These are phyloP conservation scores for Tremellales sp. DNA, from an alignment of 1,284 basidiomycete species.

Conservation along the genomic window DNA sequence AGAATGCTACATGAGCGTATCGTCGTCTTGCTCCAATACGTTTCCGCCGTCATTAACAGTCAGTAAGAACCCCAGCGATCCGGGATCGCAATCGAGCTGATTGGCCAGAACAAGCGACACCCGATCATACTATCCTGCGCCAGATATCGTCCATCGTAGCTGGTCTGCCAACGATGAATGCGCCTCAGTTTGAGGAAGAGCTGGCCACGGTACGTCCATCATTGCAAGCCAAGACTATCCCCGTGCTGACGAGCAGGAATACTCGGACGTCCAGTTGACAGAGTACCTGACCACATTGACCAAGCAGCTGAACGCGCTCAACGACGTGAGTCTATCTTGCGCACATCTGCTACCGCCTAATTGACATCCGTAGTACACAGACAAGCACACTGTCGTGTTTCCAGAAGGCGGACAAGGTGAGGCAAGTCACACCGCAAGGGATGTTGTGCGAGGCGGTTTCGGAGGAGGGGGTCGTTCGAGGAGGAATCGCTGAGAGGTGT, in stretches of 20 bases:
- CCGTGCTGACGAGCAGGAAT: slow-evolving; percentile 61
- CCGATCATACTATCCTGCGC: slow-evolving; percentile 76
- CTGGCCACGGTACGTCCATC: slow-evolving; percentile 65
- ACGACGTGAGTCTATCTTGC: slow-evolving; percentile 66
- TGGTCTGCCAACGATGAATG: slow-evolving; percentile 78
- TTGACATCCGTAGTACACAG: slow-evolving; percentile 24
- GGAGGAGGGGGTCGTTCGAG: too few relatives aligned
- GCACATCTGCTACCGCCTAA: not conserved
- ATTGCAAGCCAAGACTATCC: not conserved
- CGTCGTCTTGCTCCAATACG: slow-evolving; percentile 73
- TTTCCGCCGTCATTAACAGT: slow-evolving; percentile 70
- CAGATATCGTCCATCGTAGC: slow-evolving; percentile 80
- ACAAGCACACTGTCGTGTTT: slow-evolving; percentile 24
- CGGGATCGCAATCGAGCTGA: not conserved
- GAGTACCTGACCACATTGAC: slow-evolving; percentile 83
- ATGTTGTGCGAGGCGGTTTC: too few relatives aligned
- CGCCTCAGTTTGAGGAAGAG: slow-evolving; percentile 71
- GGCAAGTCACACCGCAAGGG: not conserved
- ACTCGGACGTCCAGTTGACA: slow-evolving; percentile 90
- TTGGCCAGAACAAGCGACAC: slow-evolving; percentile 58
- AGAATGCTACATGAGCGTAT: slow-evolving; percentile 94
- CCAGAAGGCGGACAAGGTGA: not conserved
- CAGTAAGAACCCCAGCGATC: slow-evolving; percentile 27
- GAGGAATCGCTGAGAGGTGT: too few relatives aligned
- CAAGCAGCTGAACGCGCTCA: slow-evolving; percentile 77